Base-by-base conservation (phyloP, 2,329 filamentous ascomycete species). In the Xylariaceae sp. region DNA sequence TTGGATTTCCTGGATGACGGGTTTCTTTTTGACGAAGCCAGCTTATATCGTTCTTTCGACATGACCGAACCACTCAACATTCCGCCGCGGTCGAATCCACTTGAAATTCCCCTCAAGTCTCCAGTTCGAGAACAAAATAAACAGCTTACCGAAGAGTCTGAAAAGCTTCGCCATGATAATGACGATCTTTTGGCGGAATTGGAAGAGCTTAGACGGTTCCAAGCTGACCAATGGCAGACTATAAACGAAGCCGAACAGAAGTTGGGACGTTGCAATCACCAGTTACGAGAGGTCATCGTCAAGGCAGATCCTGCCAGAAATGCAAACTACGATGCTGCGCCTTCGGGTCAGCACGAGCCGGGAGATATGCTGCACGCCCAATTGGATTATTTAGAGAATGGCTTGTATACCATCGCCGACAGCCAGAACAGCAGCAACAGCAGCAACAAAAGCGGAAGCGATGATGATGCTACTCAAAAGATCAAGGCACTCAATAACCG, bases 21-120 rank as follows among this genome's bases (percentile, higher is more conserved):
- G 6, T 73, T 83, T 52, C 80, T 86, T 44, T 91, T 96, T 62
- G 89, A 95, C 63, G 89, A 94, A 58, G 79, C 84, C 52, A 89
- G 84, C 64, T 73, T 90, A 7, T 94, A 92, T 65, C 76, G 81
- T 47, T 79, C 85, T 11, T 80, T 87, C 6, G 88, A 90, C 59
- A 80, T 82, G 53, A 69, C 86, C 17, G 83, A 88, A 56, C 77
- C 74, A 53, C 58, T 64, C 57, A 56, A 53, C 51, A 57, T 54
- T 61, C 63, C 55, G 45, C 61, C 66, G 18, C 62, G 64, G 31
- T 71, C 69, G 46, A 74, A 74, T 51, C 74, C 75, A 47, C 75
- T 83, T n/a, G 78, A 81, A 51, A 83, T 83, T 11, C 80, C 81
- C n/a, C 61, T 77, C 31, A 83, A 81, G 62, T 82, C 81, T 14